Evolutionary conservation across 2,329 filamentous ascomycete genomes (phyloP).

Genomic region (Grosmannia penicillata): DNA sequence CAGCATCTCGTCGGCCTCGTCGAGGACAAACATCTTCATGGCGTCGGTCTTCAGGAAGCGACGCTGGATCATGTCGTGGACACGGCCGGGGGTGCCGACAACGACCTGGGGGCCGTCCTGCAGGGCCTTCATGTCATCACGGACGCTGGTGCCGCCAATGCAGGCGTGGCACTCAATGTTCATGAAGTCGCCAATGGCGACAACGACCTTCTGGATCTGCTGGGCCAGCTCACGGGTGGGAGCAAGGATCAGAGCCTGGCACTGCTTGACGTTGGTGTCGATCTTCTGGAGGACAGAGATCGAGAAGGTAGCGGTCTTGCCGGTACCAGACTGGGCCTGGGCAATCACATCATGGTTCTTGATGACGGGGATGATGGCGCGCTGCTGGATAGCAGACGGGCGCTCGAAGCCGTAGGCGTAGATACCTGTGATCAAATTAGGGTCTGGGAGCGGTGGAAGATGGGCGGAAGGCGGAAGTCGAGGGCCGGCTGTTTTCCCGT

Average conservation of each 20-base stretch:
- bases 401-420: conserved; percentile 99
- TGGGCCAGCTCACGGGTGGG: conserved; percentile 97
- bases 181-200: conserved; percentile 99
- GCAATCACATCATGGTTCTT: conserved; percentile 99
- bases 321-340: conserved; percentile 98
- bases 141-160: conserved; percentile 95
- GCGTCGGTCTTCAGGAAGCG: conserved; percentile 90
- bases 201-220: conserved; percentile 98
- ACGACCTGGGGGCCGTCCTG: conserved; percentile 94
- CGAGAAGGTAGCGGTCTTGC: conserved; percentile 99
- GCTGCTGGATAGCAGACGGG: conserved; percentile 98
- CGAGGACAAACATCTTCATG: conserved; percentile 99
- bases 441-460: too few relatives aligned
- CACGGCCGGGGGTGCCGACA: conserved; percentile 94
- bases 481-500: too few relatives aligned
- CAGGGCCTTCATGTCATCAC: conserved; percentile 97
- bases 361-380: conserved; percentile 99
- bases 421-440: conserved; percentile 43
- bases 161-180: conserved; percentile 97
- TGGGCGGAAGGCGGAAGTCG: not conserved
- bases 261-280: conserved; percentile 85
- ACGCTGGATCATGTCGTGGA: conserved; percentile 98
- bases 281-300: conserved; percentile 99
- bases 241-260: conserved; percentile 95
- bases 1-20: conserved; percentile 99